phyloP scores from a whole-genome alignment of 1,284 basidiomycete genomes.

The Flammula alnicola region DNA sequence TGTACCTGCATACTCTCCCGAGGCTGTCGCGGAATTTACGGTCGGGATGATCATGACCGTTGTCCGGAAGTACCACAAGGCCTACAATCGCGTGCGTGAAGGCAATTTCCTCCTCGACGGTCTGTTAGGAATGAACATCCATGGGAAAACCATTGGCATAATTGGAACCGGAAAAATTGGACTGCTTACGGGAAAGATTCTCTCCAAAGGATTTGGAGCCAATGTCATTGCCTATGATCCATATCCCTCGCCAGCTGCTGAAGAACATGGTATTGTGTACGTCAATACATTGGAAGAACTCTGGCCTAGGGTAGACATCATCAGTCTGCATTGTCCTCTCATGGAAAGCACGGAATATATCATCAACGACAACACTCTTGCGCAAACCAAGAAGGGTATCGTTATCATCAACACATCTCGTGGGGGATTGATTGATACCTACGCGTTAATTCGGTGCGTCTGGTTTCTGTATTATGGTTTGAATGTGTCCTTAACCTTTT shows the following conservation, averaged over 20 bases:
- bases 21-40: conserved; percentile 46
- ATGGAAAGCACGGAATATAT: conserved; percentile 40
- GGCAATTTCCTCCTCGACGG: conserved; percentile 47
- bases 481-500: neutral
- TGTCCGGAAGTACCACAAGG: conserved; percentile 46
- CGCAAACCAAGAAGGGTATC: conserved; percentile 40
- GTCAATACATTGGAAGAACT: conserved; percentile 40
- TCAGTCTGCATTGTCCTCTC: conserved; percentile 44
- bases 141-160: conserved; percentile 43
- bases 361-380: conserved; percentile 40
- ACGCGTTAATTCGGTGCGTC: conserved; percentile 42
- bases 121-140: conserved; percentile 41
- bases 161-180: conserved; percentile 46
- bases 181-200: conserved; percentile 42
- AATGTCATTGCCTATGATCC: conserved; percentile 43
- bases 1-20: conserved; percentile 44
- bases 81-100: conserved; percentile 45
- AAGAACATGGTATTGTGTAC: conserved; percentile 39
- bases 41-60: conserved; percentile 48
- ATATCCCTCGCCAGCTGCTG: conserved; percentile 35
- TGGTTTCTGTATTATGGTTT: neutral
- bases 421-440: conserved; percentile 43
- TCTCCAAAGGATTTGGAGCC: conserved; percentile 40
- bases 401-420: conserved; percentile 45
- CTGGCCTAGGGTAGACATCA: conserved; percentile 38